Conservation (phyloP, 768 basidiomycete species). For the Lentinula sp. region DNA sequence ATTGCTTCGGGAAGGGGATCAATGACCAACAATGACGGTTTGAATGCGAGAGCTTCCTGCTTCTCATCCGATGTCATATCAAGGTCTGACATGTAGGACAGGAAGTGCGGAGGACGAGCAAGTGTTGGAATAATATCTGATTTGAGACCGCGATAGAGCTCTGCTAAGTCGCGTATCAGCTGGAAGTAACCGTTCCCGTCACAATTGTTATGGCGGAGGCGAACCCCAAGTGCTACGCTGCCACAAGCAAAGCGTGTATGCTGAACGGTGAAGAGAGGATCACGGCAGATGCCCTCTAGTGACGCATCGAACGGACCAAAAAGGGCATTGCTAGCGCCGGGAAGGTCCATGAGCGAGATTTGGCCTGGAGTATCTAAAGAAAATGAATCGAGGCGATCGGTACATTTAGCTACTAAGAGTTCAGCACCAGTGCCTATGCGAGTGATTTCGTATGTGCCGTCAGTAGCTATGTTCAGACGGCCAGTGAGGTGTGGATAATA, state of each 20-base stretch:
- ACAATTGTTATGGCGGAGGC: constrained; percentile 8
- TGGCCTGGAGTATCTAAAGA: constrained; percentile 3
- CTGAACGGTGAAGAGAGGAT: constrained; percentile 11
- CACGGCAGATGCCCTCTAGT: neutral
- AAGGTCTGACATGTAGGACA: constrained; percentile 10
- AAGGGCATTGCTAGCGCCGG: constrained; percentile 12
- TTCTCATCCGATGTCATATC: constrained; percentile 10
- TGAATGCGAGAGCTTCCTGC: constrained; percentile 6
- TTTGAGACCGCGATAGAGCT: constrained; percentile 13
- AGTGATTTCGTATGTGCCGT: constrained; percentile 7
- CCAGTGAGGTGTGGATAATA: constrained; percentile 14
- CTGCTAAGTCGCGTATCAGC: constrained; percentile 11
- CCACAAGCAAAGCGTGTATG: constrained; percentile 16
- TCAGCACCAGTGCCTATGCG: constrained; percentile 11
- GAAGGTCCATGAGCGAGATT: constrained; percentile 8
- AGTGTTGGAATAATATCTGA: neutral
- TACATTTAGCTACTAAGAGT: constrained; percentile 11
- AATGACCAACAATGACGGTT: constrained; percentile 1
- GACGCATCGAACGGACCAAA: constrained; percentile 11
- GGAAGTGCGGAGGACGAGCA: constrained; percentile 10
- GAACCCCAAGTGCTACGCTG: constrained; percentile 12
- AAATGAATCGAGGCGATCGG: constrained; percentile 10
- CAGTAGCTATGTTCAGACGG: constrained; percentile 8
- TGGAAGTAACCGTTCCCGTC: constrained; percentile 15
- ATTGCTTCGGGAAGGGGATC: neutral